Conservation (phyloP, 1,139 yeast species). For the Yamadazyma buinensis region DNA sequence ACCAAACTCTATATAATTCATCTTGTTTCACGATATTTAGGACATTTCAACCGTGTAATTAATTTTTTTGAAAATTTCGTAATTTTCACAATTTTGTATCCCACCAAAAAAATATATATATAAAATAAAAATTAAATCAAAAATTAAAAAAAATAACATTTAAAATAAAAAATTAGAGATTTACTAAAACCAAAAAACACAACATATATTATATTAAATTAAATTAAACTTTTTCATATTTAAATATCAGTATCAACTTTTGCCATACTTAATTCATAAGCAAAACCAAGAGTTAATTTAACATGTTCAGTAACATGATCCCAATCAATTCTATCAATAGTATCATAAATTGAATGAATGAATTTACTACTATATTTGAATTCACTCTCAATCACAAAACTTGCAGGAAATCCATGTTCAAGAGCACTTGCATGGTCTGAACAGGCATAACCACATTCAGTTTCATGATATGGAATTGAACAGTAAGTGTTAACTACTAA, state of each 20-base stretch:
- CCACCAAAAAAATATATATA: too few species aligned
- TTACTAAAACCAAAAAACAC: too few species aligned
- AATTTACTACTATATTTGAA: slow-evolving; percentile 60
- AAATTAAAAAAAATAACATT: too few species aligned
- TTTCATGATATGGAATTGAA: slow-evolving; percentile 65
- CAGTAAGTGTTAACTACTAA: slow-evolving; percentile 58
- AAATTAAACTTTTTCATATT: too few species aligned
- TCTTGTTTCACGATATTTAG: too few species aligned
- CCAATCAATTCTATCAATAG: slow-evolving; percentile 73
- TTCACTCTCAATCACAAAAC: slow-evolving; percentile 77
- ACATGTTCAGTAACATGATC: slow-evolving; percentile 77
- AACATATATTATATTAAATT: too few species aligned
- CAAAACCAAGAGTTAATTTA: slow-evolving; percentile 67
- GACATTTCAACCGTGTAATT: too few species aligned
- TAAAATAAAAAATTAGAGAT: too few species aligned
- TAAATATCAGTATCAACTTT: slow-evolving; percentile 6
- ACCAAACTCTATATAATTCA: too few species aligned
- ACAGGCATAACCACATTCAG: slow-evolving; percentile 88
- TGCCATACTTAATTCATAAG: slow-evolving; percentile 57
- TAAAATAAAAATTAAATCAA: too few species aligned
- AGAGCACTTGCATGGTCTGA: slow-evolving; percentile 89
- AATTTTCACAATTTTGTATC: too few species aligned
- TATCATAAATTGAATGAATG: slow-evolving; percentile 77
- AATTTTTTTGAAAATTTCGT: too few species aligned
- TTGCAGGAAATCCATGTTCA: slow-evolving; percentile 77